Base-by-base conservation (phyloP, 768 basidiomycete species). In the Phanerodontia chrysosporium region DNA sequence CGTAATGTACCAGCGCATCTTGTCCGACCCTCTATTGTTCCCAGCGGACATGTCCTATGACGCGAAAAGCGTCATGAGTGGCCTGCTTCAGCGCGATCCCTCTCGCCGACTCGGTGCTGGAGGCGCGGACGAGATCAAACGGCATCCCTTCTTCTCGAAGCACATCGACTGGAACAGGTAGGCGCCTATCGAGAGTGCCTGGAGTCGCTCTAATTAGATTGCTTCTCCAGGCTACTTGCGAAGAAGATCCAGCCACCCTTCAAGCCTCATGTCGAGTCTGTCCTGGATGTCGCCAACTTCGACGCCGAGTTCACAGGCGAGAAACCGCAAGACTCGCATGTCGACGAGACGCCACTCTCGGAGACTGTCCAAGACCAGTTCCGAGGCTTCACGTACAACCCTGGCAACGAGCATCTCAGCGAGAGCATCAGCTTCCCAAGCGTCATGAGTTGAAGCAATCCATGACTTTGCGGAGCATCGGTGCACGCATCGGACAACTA, bases 281-380 rank as follows among this genome's bases (percentile, higher is more conserved):
- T 95, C 1, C 83, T 97, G 46, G 95, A 97, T 70, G 94, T 95
- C 22, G 92, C 89, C 58, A 94, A 98, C 79, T 98, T 99, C 75
- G 97, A 98, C 73, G 83, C 93, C 25, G 96, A 98, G 73, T 99
- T 99, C 70, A 98, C 95, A 28, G 91, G 88, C 61, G 96, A 99
- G 72, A 88, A 92, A 58, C 90, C 95, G 1, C 86, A 92, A 66
- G 96, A 99, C 73, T 95, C 93, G 1, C 95, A 98, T 56, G 96
- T 99, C 39, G 92, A 91, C 63, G 93, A 95, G 67, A 95, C 92
- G 3, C 87, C 84, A 27, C 76, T 99, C 36, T 95, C 92, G 16
- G 91, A 97, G 78, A 98, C 95, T 0, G 94, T 99, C 1, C 96
- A 99, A 71, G 93, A 95, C 67, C 93, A 95, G 72, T 98, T 98